Evolutionary conservation across 352 stramenopile species (phyloP).

Genomic region (Pythium phragmiticola): DNA sequence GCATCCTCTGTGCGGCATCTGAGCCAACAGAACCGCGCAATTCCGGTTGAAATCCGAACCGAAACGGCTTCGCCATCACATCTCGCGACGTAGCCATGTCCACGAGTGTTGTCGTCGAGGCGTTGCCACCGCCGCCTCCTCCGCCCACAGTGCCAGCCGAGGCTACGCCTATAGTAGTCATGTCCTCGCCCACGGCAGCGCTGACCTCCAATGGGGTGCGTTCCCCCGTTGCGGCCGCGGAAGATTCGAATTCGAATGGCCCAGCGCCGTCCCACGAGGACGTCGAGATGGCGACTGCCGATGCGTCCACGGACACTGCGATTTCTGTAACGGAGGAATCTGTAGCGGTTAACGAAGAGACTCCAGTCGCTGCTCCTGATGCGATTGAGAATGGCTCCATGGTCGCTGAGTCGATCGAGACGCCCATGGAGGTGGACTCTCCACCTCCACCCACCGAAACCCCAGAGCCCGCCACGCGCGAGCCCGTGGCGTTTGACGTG

Average conservation of each 20-base stretch:
- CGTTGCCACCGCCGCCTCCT: neutral
- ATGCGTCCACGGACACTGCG: neutral
- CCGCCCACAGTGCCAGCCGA: neutral
- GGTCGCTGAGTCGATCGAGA: neutral
- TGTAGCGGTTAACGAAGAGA: neutral
- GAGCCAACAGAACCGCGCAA: neutral
- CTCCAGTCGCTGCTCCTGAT: neutral
- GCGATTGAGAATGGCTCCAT: neutral
- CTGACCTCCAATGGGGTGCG: neutral
- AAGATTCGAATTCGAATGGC: neutral
- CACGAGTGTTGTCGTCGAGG: constrained; percentile 15
- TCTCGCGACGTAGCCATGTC: constrained; percentile 20
- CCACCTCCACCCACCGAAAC: neutral
- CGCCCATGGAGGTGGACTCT: constrained; percentile 11
- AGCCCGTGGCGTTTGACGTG: neutral
- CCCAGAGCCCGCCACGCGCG: too few species aligned
- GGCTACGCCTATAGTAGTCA: neutral
- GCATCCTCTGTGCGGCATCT: neutral
- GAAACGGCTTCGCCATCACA: neutral
- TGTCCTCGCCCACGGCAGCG: neutral
- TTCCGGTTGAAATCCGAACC: constrained; percentile 4
- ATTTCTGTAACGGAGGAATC: neutral
- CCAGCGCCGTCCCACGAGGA: neutral
- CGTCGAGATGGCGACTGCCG: constrained; percentile 12
- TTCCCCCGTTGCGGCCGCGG: neutral